Evolutionary conservation across 2,329 filamentous ascomycete genomes (phyloP).

Genomic region (Colletotrichum zoysiae): DNA sequence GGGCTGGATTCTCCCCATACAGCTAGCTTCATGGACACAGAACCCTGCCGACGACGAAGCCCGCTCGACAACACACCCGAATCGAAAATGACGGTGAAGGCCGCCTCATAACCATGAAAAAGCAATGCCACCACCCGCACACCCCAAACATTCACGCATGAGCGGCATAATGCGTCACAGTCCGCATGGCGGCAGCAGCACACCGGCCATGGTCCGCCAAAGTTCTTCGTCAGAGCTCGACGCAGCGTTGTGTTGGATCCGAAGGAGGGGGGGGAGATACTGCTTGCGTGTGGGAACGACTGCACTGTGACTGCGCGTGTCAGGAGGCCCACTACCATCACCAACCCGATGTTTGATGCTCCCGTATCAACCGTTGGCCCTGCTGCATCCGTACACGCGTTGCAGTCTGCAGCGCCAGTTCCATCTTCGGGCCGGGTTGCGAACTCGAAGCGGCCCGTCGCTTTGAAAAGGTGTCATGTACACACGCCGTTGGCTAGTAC

Average conservation of each 20-base stretch:
- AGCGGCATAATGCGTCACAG: conserved; percentile 4
- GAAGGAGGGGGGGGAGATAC: neutral
- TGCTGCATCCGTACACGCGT: neutral
- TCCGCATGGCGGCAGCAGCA: conserved; percentile 17
- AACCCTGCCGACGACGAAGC: neutral
- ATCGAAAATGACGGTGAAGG: conserved; percentile 29
- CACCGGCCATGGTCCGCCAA: conserved; percentile 5
- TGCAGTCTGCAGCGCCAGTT: conserved; percentile 6
- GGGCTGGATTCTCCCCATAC: conserved; percentile 6
- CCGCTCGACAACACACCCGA: conserved; percentile 1
- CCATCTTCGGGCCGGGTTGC: conserved; percentile 29
- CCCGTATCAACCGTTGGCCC: neutral
- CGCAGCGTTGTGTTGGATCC: conserved; percentile 17
- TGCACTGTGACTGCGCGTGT: conserved; percentile 3
- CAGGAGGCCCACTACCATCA: neutral
- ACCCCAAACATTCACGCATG: conserved; percentile 7
- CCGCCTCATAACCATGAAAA: neutral
- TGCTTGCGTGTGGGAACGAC: conserved; percentile 1
- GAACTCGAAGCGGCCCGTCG: conserved; percentile 1
- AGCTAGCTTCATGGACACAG: conserved; percentile 21
- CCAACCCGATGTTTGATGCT: conserved; percentile 10
- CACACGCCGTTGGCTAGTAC: neutral
- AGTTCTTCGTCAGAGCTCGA: conserved; percentile 24
- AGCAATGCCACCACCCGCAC: conserved; percentile 13
- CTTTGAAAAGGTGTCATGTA: neutral